Evolutionary conservation across 108 stramenopile species (phyloP).

Genomic region (Cyclotella cryptica): DNA sequence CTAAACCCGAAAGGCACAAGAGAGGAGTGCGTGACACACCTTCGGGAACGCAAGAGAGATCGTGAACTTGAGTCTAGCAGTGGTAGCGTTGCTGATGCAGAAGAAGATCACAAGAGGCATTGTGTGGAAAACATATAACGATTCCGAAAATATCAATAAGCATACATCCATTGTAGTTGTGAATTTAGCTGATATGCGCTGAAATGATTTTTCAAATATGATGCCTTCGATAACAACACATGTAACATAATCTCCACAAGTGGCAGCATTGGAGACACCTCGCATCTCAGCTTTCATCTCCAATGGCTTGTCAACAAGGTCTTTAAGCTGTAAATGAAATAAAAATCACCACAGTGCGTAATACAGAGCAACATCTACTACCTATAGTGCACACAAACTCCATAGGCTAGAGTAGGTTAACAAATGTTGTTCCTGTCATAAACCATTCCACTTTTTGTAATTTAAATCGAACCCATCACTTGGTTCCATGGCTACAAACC

Average conservation of each 20-base stretch:
- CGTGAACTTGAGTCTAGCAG: constrained; percentile 46
- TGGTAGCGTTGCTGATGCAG: background rate
- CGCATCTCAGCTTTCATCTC: too few species aligned
- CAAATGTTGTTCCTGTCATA: constrained; percentile 1
- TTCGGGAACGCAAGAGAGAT: constrained; percentile 57
- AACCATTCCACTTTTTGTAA: background rate
- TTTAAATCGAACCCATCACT: too few species aligned
- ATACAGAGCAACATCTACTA: too few species aligned
- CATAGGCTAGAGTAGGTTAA: constrained; percentile 5
- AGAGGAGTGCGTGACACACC: constrained; percentile 66
- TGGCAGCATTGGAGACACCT: too few species aligned
- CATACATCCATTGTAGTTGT: too few species aligned
- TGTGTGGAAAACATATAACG: constrained; percentile 15
- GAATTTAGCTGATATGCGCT: too few species aligned
- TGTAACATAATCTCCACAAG: too few species aligned
- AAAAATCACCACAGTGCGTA: too few species aligned
- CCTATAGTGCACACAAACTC: background rate
- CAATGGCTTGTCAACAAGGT: too few species aligned
- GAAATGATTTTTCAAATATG: background rate
- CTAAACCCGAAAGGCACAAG: constrained; percentile 72
- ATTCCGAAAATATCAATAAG: too few species aligned
- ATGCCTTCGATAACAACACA: background rate
- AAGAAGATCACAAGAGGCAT: constrained; percentile 19
- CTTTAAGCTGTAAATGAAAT: too few species aligned
- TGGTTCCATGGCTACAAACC: too few species aligned